Base-by-base conservation (phyloP, 2,329 filamentous ascomycete genomes). In the Alternaria novae-zelandiae region DNA sequence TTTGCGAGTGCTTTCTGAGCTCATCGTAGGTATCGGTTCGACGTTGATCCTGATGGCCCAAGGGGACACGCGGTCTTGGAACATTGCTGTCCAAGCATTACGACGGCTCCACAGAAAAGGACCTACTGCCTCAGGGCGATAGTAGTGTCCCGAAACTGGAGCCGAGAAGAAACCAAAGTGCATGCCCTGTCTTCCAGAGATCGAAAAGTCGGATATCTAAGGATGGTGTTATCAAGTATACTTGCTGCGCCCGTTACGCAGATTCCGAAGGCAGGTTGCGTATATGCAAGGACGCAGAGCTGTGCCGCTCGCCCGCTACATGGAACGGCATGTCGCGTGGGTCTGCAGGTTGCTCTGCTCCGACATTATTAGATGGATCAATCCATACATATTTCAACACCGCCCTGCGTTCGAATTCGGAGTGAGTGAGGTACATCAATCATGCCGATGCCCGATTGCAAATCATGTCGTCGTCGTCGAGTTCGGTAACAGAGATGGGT, bases 41-140 rank as follows among this genome's bases (percentile, higher is more conserved):
- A 5, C 13, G 13, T 41, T 36, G 28, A 1, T 13, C 13, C 9
- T 17, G 17, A 2, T 36, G 12, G 1, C 1, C 20, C 28, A 5
- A 10, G 17, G 8, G 21, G 5, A 15, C 3, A n/a, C 49, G 20
- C 17, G 5, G 17, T 15, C n/a, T 21, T 32, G 2, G 9, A 17
- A 15, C 13, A 0, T 4, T 8, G 6, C 28, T 25, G 0, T n/a
- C 49, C 36, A 41, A 17, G 2, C 17, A 23, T 1, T 32, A 43
- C 9, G 4, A 9, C 20, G 32, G 7, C 21, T 26, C 20, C 51
- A 26, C 21, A 44, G 36, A 44, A 44, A 44, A 28, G 21, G 28
- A 44, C 32, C 51, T 44, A 44, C 51, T 54, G 32, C 32, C 32
- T 26, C 32, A 54, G 6, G 6, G 32, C 51, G 32, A 54, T 44